phyloP scores from a whole-genome alignment of 805 yeast species.

The Saccharomyces kudriavzevii region DNA sequence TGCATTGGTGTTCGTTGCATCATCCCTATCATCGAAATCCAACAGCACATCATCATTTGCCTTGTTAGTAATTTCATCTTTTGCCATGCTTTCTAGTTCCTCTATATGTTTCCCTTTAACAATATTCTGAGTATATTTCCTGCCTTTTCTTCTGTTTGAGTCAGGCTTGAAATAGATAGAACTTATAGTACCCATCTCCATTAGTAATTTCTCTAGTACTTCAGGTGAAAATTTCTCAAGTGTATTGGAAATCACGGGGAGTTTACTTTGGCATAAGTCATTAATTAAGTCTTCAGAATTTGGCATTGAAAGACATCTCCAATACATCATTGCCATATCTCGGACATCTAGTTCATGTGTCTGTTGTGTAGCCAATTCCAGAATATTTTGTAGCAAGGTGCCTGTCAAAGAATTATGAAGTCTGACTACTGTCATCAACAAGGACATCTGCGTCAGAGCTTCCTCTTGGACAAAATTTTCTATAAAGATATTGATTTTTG shows the following conservation, averaged over 20 bases:
- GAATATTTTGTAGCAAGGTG: slow-evolving; percentile 44
- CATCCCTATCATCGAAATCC: slow-evolving; percentile 70
- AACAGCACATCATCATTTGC: slow-evolving; percentile 71
- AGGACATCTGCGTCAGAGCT: slow-evolving; percentile 49
- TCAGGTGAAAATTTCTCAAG: slow-evolving; percentile 63
- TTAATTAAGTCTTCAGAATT: slow-evolving; percentile 21
- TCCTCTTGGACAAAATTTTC: slow-evolving; percentile 52
- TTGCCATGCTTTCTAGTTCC: slow-evolving; percentile 71
- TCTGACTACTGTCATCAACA: slow-evolving; percentile 57
- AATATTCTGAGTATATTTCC: slow-evolving; percentile 30
- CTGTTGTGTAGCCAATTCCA: slow-evolving; percentile 55
- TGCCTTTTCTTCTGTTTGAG: slow-evolving; percentile 43
- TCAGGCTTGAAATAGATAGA: slow-evolving; percentile 87
- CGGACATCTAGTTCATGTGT: slow-evolving; percentile 70
- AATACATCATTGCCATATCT: slow-evolving; percentile 70
- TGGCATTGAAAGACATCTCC: slow-evolving; percentile 60
- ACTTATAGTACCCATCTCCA: slow-evolving; percentile 76
- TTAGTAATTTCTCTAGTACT: slow-evolving; percentile 56
- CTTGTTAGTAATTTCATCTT: slow-evolving; percentile 58
- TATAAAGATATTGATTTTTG: slow-evolving; percentile 39
- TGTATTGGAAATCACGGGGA: slow-evolving; percentile 67
- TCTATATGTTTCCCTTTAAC: slow-evolving; percentile 52
- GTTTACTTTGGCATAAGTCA: slow-evolving; percentile 31
- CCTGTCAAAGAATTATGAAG: slow-evolving; percentile 40
- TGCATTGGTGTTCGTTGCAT: slow-evolving; percentile 13